Conservation (phyloP, 371 early-diverging fungal genomes). For the Syncephalastrum monosporum region DNA sequence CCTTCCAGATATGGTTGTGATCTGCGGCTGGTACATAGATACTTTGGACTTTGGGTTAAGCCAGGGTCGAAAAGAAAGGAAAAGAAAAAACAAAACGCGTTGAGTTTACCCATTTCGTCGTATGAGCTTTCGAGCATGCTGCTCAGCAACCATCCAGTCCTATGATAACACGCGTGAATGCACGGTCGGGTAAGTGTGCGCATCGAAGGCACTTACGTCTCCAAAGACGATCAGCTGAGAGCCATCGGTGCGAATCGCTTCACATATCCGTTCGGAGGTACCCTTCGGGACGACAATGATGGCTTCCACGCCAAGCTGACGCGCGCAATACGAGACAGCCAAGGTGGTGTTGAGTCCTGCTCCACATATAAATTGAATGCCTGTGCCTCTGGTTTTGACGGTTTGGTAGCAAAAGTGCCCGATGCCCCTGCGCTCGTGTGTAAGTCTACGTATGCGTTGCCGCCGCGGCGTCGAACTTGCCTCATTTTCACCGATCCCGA, state of each 20-base stretch:
- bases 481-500: conserved; percentile 75
- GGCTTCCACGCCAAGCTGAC: conserved; percentile 58
- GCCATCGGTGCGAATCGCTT: conserved; percentile 60
- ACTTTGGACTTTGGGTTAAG: conserved; percentile 16
- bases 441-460: neutral
- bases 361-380: conserved; percentile 59
- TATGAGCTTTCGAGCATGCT: conserved; percentile 50
- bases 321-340: conserved; percentile 68
- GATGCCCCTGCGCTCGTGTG: conserved; percentile 50
- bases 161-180: conserved; percentile 3
- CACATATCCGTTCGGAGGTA: conserved; percentile 49
- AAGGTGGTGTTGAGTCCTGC: conserved; percentile 72
- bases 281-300: conserved; percentile 62
- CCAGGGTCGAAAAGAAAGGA: neutral
- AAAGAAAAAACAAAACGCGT: no score
- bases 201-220: conserved; percentile 17
- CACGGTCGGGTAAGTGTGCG: no score
- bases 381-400: conserved; percentile 45
- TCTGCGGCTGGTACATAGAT: conserved; percentile 69
- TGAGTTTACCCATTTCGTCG: conserved; percentile 47
- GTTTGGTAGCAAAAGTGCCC: conserved; percentile 64
- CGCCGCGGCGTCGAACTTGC: conserved; percentile 18
- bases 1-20: conserved; percentile 59
- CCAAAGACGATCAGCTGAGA: conserved; percentile 60
- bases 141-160: conserved; percentile 58